phyloP scores from a whole-genome alignment of 305 asterid species.

The Fraxinus dipetala region DNA sequence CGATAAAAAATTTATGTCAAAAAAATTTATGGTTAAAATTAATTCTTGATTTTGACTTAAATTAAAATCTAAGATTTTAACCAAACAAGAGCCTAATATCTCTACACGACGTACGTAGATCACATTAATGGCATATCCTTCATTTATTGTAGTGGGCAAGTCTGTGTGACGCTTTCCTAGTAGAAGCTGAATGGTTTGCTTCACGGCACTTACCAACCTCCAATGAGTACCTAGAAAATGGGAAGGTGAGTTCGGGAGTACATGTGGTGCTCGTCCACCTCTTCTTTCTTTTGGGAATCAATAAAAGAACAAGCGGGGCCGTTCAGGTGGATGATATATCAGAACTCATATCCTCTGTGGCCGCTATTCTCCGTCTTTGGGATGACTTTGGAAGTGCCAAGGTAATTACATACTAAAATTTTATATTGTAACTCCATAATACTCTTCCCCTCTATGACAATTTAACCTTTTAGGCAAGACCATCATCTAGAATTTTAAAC shows the following conservation, averaged over 20 bases:
- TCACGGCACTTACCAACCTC: conserved; percentile 28
- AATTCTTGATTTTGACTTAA: no score
- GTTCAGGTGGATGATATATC: conserved; percentile 12
- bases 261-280: conserved; percentile 36
- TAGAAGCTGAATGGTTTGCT: conserved; percentile 50
- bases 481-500: background rate
- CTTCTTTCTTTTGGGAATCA: conserved; percentile 41
- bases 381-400: conserved; percentile 51
- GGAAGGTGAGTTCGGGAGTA: conserved; percentile 46
- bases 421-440: background rate
- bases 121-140: background rate
- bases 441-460: background rate
- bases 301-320: background rate
- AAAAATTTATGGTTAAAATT: no score
- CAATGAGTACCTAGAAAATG: conserved; percentile 43
- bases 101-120: background rate
- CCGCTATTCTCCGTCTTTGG: conserved; percentile 49
- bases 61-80: conserved; percentile 13
- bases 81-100: background rate
- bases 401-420: conserved; percentile 21
- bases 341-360: conserved; percentile 23
- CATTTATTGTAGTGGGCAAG: conserved; percentile 17
- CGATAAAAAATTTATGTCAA: no score
- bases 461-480: background rate
- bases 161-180: conserved; percentile 46